A percentile compares a stretch with the other conserved stretches of the same genome.
phyloP scores from a whole-genome alignment of 1,284 basidiomycete species.

The Irpex sp. region DNA sequence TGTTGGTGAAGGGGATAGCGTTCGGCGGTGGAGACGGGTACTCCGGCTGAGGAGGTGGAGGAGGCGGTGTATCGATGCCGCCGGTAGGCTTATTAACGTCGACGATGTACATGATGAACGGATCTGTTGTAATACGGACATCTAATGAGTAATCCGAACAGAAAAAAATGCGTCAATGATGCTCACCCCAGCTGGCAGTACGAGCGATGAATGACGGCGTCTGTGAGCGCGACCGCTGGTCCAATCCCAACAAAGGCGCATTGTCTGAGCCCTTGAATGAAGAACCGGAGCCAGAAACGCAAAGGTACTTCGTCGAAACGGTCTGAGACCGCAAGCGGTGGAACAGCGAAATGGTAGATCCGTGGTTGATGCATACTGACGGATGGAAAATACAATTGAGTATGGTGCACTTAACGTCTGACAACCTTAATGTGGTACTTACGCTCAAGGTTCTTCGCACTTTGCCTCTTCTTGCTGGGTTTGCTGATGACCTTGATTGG shows the following conservation, averaged over 20 bases:
- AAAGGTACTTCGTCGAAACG: constrained; percentile 94
- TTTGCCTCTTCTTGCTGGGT: constrained; percentile 94
- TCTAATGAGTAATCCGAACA: not conserved
- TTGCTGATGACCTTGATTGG: constrained; percentile 98
- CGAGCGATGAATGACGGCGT: constrained; percentile 84
- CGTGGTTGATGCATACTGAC: constrained; percentile 91
- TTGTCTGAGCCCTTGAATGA: constrained; percentile 91
- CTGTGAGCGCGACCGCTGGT: constrained; percentile 64
- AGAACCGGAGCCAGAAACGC: constrained; percentile 87
- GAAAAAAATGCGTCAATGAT: constrained; percentile 2
- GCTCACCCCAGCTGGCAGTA: constrained; percentile 79
- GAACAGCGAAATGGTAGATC: constrained; percentile 92
- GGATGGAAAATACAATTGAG: not conserved
- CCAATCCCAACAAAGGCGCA: constrained; percentile 75
- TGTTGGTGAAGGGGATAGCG: constrained; percentile 77
- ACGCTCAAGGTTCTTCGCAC: constrained; percentile 90
- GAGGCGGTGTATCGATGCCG: constrained; percentile 70
- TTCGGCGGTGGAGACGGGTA: constrained; percentile 89
- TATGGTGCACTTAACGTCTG: constrained; percentile 5
- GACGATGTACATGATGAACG: constrained; percentile 95
- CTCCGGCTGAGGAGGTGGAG: constrained; percentile 75
- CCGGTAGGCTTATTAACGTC: constrained; percentile 79
- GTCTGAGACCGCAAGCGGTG: constrained; percentile 92
- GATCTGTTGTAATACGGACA: constrained; percentile 42
- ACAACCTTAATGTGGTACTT: constrained; percentile 29